phyloP scores from a whole-genome alignment of 345 rosid species.

The Firmiana major region DNA sequence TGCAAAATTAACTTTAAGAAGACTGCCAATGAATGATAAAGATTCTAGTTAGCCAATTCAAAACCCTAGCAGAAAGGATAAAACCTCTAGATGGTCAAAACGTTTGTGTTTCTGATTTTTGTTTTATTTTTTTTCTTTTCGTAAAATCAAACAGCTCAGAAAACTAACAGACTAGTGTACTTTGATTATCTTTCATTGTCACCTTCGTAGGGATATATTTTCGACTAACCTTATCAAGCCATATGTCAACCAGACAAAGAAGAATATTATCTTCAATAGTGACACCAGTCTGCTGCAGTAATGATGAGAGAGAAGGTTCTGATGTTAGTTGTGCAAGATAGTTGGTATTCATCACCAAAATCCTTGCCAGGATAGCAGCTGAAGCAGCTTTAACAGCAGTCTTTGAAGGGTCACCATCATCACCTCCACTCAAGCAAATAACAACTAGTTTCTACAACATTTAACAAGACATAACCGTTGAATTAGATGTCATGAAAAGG shows the following conservation, averaged over 20 bases:
- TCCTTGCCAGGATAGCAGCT: constrained; percentile 83
- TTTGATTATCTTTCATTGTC: not conserved
- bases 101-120: not conserved
- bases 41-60: not conserved
- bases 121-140: too few species aligned
- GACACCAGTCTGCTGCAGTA: constrained; percentile 76
- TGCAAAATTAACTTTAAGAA: constrained; percentile 14
- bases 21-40: not conserved
- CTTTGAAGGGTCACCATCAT: constrained; percentile 77
- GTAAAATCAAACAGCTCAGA: not conserved
- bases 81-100: not conserved
- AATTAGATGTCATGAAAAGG: constrained; percentile 12
- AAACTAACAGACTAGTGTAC: not conserved
- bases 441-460: constrained; percentile 67
- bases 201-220: not conserved
- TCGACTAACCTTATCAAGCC: constrained; percentile 90
- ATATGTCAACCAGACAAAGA: constrained; percentile 80
- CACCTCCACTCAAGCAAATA: constrained; percentile 85
- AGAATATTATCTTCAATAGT: constrained; percentile 66
- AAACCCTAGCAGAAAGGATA: not conserved
- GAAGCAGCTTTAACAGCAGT: constrained; percentile 79
- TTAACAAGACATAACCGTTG: constrained; percentile 9
- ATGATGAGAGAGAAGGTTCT: constrained; percentile 65
- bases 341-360: constrained; percentile 91
- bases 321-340: constrained; percentile 85